Evolutionary conservation across 306 rosid genomes (phyloP).

Genomic region (Cucumis cinereus): DNA sequence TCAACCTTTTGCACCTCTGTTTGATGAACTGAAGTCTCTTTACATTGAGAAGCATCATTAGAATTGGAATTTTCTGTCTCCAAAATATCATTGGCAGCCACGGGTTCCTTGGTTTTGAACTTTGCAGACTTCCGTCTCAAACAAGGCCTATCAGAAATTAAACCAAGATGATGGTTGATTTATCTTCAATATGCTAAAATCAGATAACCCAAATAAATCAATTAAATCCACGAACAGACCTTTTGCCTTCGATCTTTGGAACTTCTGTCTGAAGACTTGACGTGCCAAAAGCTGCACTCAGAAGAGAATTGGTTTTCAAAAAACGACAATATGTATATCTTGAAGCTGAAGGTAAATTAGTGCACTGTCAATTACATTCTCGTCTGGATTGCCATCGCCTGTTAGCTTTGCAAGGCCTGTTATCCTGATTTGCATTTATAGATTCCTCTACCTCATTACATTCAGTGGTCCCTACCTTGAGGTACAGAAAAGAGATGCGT

Average conservation of each 20-base stretch:
- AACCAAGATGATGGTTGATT: conserved; percentile 5
- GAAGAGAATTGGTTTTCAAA: not conserved
- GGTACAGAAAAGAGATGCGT: conserved; percentile 7
- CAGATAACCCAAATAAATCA: conserved; percentile 13
- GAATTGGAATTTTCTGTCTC: conserved; percentile 12
- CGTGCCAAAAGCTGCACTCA: conserved; percentile 42
- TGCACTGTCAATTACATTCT: conserved; percentile 31
- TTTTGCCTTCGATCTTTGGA: conserved; percentile 24
- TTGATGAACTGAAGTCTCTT: conserved; percentile 12
- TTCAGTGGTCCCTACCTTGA: conserved; percentile 23
- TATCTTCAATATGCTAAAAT: conserved; percentile 10
- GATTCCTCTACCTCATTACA: conserved; percentile 25
- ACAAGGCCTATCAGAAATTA: conserved; percentile 25
- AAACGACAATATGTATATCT: not conserved
- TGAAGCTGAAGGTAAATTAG: not conserved
- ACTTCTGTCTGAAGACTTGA: conserved; percentile 22
- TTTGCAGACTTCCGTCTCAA: conserved; percentile 38
- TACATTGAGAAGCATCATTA: not conserved
- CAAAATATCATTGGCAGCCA: conserved; percentile 26
- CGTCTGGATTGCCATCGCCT: conserved; percentile 30
- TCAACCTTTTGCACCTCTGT: conserved; percentile 5
- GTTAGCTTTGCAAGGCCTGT: conserved; percentile 17
- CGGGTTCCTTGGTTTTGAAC: conserved; percentile 26
- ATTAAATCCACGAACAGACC: conserved; percentile 28
- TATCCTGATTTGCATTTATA: conserved; percentile 14